Evolutionary conservation across 2,329 filamentous ascomycete species (phyloP), one percentile per base, ranked within the genome.

Genomic region (Colletotrichum sansevieriae): DNA sequence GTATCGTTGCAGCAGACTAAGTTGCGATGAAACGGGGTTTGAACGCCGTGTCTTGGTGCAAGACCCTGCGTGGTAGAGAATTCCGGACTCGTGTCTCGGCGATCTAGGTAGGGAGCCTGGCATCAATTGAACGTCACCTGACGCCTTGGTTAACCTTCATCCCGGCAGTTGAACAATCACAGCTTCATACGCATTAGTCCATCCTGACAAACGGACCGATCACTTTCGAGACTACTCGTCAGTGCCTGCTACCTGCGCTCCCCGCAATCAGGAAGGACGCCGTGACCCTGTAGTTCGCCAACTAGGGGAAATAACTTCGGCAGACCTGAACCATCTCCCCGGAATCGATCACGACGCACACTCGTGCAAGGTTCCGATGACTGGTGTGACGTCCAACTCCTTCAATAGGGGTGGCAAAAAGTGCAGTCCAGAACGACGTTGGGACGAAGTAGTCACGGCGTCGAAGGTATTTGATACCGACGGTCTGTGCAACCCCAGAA

Each of bases 351-450:
- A 7, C 52, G 52, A 18, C 52, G 10, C 18, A 43, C 52, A 12
- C 35, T 29, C 20, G 33, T 56, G 52, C 13, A 18, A 56, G 52
- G 29, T 39, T 41, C 35, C 10, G 20, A 0, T 4, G 8, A 13
- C 3, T 41, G 11, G 52, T 56, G 52, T 56, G 20, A 56, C 52
- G 22, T 33, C 52, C 49, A 35, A 56, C 0, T 18, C 18, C 41
- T 41, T 33, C 35, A 8, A 15, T 22, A 4, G 35, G n/a, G 37
- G 33, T 22, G 20, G 12, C 29, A 9, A 29, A 8, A 29, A 9
- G 33, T 18, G 52, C n/a, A n/a, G 57, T 33, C 44, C 57, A 41
- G 44, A 49, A 51, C 57, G 44, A 2, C 25, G 25, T n/a, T 25
- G 20, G 15, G 22, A n/a, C 18, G 44, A 51, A 15, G 20, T 25